phyloP scores from a whole-genome alignment of 2,329 filamentous ascomycete genomes.

The Scorias spongiosa region DNA sequence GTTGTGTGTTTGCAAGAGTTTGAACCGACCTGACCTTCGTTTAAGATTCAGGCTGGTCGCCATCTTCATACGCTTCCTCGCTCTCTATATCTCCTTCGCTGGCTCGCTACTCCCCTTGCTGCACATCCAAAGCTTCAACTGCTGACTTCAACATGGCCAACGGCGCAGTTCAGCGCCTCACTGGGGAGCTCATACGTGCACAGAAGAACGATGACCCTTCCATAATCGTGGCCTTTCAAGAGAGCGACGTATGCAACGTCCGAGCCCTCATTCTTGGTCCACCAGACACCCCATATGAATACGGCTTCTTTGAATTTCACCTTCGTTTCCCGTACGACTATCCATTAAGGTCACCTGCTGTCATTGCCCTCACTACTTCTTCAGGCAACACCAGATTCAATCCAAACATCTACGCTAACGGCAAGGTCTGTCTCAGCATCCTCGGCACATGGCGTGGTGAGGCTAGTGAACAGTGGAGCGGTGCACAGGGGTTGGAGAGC shows the following conservation, averaged over 20 bases:
- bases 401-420: constrained; percentile 84
- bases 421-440: constrained; percentile 74
- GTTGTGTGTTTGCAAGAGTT: no score
- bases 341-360: constrained; percentile 47
- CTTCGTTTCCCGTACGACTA: constrained; percentile 50
- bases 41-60: no score
- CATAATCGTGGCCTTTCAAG: constrained; percentile 72
- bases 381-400: constrained; percentile 81
- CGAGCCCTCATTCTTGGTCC: constrained; percentile 82
- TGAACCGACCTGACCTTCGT: no score
- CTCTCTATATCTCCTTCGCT: no score
- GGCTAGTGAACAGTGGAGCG: constrained; percentile 86
- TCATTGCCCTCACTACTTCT: constrained; percentile 70
- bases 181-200: constrained; percentile 69
- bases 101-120: no score
- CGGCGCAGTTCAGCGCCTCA: constrained; percentile 15
- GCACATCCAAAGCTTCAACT: no score
- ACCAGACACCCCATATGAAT: constrained; percentile 89
- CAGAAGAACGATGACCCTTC: constrained; percentile 74
- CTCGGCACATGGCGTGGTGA: constrained; percentile 82
- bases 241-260: constrained; percentile 77
- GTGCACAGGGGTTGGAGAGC: constrained; percentile 86
- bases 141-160: not conserved
- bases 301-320: constrained; percentile 83
- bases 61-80: no score